Evolutionary conservation across 2,329 filamentous ascomycete species (phyloP).

Genomic region (Ophioceras dolichostomum): DNA sequence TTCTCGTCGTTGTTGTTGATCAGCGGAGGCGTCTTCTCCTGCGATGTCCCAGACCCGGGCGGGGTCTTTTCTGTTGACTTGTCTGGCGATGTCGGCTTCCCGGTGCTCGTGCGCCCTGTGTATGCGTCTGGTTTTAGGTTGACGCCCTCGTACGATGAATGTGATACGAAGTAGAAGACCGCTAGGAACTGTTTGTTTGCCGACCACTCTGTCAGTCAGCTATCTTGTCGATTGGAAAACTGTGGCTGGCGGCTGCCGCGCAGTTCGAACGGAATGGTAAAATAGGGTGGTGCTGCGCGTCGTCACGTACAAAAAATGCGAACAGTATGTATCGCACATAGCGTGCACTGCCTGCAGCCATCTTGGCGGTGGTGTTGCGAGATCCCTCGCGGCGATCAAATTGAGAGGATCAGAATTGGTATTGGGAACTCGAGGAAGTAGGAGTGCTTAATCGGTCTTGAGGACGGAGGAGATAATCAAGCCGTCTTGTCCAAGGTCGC

Average conservation of each 20-base stretch:
- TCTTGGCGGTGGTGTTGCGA: too few relatives aligned
- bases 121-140: conserved; percentile 11
- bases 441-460: too few relatives aligned
- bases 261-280: too few relatives aligned
- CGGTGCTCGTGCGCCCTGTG: neutral
- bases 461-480: too few relatives aligned
- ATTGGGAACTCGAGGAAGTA: too few relatives aligned
- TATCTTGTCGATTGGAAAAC: too few relatives aligned
- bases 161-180: conserved; percentile 73
- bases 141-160: conserved; percentile 34
- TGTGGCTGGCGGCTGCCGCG: too few relatives aligned
- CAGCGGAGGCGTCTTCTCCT: neutral
- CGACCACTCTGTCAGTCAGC: neutral
- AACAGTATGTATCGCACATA: conserved; percentile 70
- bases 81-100: conserved; percentile 1
- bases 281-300: neutral
- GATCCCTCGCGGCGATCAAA: too few relatives aligned
- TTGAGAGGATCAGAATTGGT: too few relatives aligned
- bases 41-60: conserved; percentile 2
- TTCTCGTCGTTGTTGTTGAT: neutral
- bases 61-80: conserved; percentile 12
- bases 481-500: too few relatives aligned
- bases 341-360: conserved; percentile 59
- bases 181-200: conserved; percentile 39
- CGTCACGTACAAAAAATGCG: conserved; percentile 57